Evolutionary conservation across 192 early-diverging fungal genomes (phyloP).

Genomic region (Backusella circina): DNA sequence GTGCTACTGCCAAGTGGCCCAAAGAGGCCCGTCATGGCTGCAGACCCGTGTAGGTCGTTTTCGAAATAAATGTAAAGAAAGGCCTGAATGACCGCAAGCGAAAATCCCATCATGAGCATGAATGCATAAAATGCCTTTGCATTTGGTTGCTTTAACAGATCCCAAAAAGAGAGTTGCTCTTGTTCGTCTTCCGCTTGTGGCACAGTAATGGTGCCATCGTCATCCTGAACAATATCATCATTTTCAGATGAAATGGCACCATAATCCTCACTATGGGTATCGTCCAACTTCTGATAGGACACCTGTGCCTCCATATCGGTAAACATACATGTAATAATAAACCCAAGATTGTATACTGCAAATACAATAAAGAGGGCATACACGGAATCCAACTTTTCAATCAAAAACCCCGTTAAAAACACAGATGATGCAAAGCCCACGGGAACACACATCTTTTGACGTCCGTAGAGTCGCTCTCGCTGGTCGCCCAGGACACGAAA

Average conservation of each 20-base stretch:
- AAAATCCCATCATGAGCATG: slow-evolving; percentile 9
- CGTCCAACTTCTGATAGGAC: neutral
- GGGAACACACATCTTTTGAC: slow-evolving; percentile 18
- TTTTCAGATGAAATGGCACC: neutral
- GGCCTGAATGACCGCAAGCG: slow-evolving; percentile 9
- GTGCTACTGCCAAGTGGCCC: slow-evolving; percentile 18
- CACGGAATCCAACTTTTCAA: neutral
- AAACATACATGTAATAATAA: slow-evolving; percentile 2
- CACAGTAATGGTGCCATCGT: neutral
- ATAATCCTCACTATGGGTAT: neutral
- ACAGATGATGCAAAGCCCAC: slow-evolving; percentile 12
- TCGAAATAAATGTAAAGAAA: slow-evolving; percentile 20
- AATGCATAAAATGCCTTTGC: slow-evolving; percentile 7
- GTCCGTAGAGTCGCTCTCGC: slow-evolving; percentile 8
- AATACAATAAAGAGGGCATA: slow-evolving; percentile 19
- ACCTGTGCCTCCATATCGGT: neutral
- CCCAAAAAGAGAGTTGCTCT: slow-evolving; percentile 7
- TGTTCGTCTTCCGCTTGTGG: neutral
- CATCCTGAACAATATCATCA: neutral
- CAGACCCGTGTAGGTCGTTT: slow-evolving; percentile 14
- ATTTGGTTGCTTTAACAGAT: neutral
- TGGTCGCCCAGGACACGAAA: slow-evolving; percentile 6
- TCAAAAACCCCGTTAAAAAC: slow-evolving; percentile 7
- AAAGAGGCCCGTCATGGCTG: slow-evolving; percentile 10
- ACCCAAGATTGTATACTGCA: neutral